Percentiles rank a stretch among this genome's conserved stretches.
Evolutionary conservation across 352 stramenopile species (phyloP).

Genomic region (Globisporangium rhizosaccharum): DNA sequence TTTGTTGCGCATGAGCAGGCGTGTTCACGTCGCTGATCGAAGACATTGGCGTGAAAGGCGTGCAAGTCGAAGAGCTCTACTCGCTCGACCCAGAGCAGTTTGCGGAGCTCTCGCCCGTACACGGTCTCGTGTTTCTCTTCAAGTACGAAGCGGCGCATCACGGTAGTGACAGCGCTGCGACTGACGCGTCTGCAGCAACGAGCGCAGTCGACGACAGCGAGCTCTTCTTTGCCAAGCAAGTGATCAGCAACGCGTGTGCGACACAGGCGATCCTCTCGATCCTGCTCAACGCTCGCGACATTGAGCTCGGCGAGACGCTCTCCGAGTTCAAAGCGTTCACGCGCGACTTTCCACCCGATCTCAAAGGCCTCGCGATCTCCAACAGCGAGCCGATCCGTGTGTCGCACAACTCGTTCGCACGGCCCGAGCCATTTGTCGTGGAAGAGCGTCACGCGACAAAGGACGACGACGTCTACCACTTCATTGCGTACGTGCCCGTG

Average conservation of each 20-base stretch:
- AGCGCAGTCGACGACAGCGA: conserved; percentile 33
- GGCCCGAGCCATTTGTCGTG: conserved; percentile 76
- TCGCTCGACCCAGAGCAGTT: conserved; percentile 87
- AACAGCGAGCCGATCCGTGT: conserved; percentile 84
- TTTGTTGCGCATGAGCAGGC: conserved; percentile 21
- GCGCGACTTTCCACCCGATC: conserved; percentile 63
- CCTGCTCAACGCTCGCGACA: conserved; percentile 86
- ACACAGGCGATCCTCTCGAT: conserved; percentile 97
- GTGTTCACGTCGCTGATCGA: conserved; percentile 93
- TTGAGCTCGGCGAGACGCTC: conserved; percentile 63
- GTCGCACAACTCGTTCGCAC: conserved; percentile 80
- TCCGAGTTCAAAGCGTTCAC: conserved; percentile 81
- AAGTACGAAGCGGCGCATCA: conserved; percentile 83
- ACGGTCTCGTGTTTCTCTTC: conserved; percentile 96
- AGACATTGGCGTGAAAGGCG: conserved; percentile 89
- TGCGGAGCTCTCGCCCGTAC: conserved; percentile 62
- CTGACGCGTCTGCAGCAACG: conserved; percentile 12
- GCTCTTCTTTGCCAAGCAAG: conserved; percentile 95
- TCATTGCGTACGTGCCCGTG: conserved; percentile 93
- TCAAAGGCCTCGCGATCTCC: conserved; percentile 83
- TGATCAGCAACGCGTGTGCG: conserved; percentile 95
- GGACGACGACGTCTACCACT: conserved; percentile 96
- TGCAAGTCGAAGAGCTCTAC: conserved; percentile 94
- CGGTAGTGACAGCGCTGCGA: neutral
- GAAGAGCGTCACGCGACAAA: conserved; percentile 63